These are phyloP conservation scores for Pyricularia sp. DNA, from an alignment of 2,329 filamentous ascomycete species.

Conservation along the genomic window DNA sequence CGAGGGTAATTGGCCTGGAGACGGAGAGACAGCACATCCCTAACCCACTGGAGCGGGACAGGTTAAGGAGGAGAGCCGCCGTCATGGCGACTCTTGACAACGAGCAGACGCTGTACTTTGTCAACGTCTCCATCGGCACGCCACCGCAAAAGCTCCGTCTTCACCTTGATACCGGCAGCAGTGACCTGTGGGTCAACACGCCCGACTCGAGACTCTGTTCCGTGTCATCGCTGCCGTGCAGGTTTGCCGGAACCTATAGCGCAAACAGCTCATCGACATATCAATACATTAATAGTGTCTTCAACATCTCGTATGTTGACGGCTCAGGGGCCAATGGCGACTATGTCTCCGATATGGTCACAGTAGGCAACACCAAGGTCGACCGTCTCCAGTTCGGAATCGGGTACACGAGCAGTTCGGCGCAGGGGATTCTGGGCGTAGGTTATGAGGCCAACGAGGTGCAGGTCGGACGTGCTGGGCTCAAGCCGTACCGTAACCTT, in stretches of 20 bases:
- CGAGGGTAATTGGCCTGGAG: slow-evolving; percentile 35
- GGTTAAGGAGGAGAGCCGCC: slow-evolving; percentile 33
- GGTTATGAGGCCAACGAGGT: slow-evolving; percentile 77
- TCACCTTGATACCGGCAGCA: slow-evolving; percentile 60
- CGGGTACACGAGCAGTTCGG: slow-evolving; percentile 51
- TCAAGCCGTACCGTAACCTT: slow-evolving; percentile 55
- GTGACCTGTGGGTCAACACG: slow-evolving; percentile 64
- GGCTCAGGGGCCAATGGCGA: slow-evolving; percentile 68
- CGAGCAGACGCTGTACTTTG: slow-evolving; percentile 54
- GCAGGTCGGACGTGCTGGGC: slow-evolving; percentile 48
- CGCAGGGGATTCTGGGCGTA: slow-evolving; percentile 74
- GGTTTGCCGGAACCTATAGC: slow-evolving; percentile 54
- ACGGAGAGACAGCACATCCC: slow-evolving; percentile 28
- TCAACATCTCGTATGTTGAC: slow-evolving; percentile 85
- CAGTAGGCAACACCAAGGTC: slow-evolving; percentile 44
- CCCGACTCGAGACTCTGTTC: slow-evolving; percentile 51
- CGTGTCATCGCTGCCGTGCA: slow-evolving; percentile 39
- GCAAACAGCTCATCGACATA: slow-evolving; percentile 70
- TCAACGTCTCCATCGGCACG: slow-evolving; percentile 54
- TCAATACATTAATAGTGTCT: slow-evolving; percentile 60
- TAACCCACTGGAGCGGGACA: slow-evolving; percentile 34
- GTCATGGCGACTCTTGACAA: slow-evolving; percentile 43
- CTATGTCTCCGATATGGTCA: slow-evolving; percentile 68
- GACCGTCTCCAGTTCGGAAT: slow-evolving; percentile 61
- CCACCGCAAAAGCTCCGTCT: slow-evolving; percentile 47